Evolutionary conservation across 805 yeast species (phyloP), one percentile per base, ranked within the genome.

Genomic region (Peterozyma xylosa): DNA sequence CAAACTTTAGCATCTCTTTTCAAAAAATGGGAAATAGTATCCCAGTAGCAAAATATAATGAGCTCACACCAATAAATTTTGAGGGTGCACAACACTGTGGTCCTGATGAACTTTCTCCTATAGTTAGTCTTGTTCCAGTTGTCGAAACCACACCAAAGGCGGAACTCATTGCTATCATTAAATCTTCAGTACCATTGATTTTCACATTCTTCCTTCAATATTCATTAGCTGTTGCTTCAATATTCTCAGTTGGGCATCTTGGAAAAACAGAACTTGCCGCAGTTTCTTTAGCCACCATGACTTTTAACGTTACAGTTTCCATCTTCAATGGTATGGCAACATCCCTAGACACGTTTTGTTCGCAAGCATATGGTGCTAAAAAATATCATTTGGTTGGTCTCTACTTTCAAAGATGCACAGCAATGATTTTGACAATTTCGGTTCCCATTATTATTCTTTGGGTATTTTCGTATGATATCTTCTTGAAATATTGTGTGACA

Each of bases 251-350:
- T 15, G 82, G 82, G n/a, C 78, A 74, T 50, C 55, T 76, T 35
- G 82, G 82, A 13, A 72, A 79, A 3, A 62, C 68, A 29, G 78
- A 75, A 48, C 61, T 76, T 45, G 82, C 80, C 2, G 81, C 82
- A 0, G 81, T 76, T 11, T 70, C 78, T 1, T 66, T 76, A 64
- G 78, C 80, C 2, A 70, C 78, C 11, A 68, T 76, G 70, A 65
- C 78, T 9, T 78, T 78, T 7, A 76, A 73, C 47, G 74, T 76
- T 35, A 70, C 80, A 2, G 74, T 76, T 51, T 75, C 79, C 3
- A 67, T 76, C 11, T 73, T 76, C 38, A 78, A 74, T 50, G 82
- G 82, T 42, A 66, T 76, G n/a, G 74, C 81, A 0, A 74, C 82
- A 1, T 72, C 78, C 0, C 61, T 76, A 47, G 80, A 78, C 44